Evolutionary conservation across 441 rosid genomes (phyloP).

Genomic region (Brassica hybrid): DNA sequence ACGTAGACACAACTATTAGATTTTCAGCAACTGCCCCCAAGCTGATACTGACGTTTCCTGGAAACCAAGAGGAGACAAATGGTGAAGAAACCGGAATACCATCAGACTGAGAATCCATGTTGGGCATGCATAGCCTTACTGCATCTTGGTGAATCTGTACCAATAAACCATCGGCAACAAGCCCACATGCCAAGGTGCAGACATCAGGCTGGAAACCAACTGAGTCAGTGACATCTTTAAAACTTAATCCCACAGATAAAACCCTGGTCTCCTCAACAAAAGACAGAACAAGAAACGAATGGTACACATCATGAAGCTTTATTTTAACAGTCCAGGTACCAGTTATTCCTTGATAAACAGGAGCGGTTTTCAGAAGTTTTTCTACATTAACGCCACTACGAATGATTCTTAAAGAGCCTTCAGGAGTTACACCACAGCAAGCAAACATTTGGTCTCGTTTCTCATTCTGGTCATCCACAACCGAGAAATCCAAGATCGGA

Average conservation of each 20-base stretch:
- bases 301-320: slow-evolving; percentile 73
- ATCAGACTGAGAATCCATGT: slow-evolving; percentile 81
- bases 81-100: slow-evolving; percentile 79
- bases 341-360: slow-evolving; percentile 92
- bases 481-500: slow-evolving; percentile 91
- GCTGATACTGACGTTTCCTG: slow-evolving; percentile 78
- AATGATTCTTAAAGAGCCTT: slow-evolving; percentile 94
- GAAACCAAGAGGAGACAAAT: slow-evolving; percentile 83
- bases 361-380: slow-evolving; percentile 82
- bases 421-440: slow-evolving; percentile 95
- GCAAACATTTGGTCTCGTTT: slow-evolving; percentile 93
- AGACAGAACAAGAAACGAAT: slow-evolving; percentile 94
- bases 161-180: slow-evolving; percentile 79
- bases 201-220: slow-evolving; percentile 96
- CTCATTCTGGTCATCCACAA: slow-evolving; percentile 86
- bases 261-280: slow-evolving; percentile 99
- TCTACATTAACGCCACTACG: slow-evolving; percentile 89
- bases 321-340: slow-evolving; percentile 91
- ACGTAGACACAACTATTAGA: slow-evolving; percentile 85
- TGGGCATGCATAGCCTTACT: slow-evolving; percentile 87
- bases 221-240: slow-evolving; percentile 92
- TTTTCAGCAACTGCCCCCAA: slow-evolving; percentile 92
- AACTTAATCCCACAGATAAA: slow-evolving; percentile 92
- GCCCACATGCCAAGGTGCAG: slow-evolving; percentile 96
- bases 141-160: slow-evolving; percentile 93